These are phyloP conservation scores for Teunomyces barrocoloradensis DNA, from an alignment of 805 yeast genomes.

Conservation along the genomic window DNA sequence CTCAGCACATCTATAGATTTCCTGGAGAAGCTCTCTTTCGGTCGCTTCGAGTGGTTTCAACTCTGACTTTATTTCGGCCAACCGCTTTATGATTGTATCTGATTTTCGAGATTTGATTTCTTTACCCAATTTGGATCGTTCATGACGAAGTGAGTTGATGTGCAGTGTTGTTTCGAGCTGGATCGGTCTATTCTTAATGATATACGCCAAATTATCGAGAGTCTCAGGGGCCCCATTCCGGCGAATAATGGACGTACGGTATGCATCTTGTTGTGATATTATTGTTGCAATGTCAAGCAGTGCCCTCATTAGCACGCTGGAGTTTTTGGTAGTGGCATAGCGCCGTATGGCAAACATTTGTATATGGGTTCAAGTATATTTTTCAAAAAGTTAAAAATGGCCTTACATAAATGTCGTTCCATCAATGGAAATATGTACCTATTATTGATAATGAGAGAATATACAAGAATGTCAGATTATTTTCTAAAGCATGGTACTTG, in stretches of 20 bases:
- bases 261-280: conserved; percentile 16
- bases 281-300: conserved; percentile 25
- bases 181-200: conserved; percentile 22
- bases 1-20: conserved; percentile 41
- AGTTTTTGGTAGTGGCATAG: conserved; percentile 10
- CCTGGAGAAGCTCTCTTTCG: conserved; percentile 28
- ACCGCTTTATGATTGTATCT: conserved; percentile 13
- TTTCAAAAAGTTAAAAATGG: neutral
- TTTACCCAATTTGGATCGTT: conserved; percentile 26
- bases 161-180: conserved; percentile 21
- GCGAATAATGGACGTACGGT: conserved; percentile 27
- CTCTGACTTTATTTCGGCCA: conserved; percentile 22
- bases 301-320: conserved; percentile 17
- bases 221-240: conserved; percentile 20
- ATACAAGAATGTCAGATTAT: too few species aligned
- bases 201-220: conserved; percentile 20
- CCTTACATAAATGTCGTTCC: neutral
- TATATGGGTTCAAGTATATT: neutral
- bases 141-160: conserved; percentile 25
- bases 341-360: conserved; percentile 1
- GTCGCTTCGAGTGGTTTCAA: conserved; percentile 26
- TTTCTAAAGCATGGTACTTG: too few species aligned
- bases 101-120: conserved; percentile 15
- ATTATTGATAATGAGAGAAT: too few species aligned
- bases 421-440: too few species aligned